Evolutionary conservation across 306 rosid species (phyloP).

Genomic region (Vachellia pachyceras): DNA sequence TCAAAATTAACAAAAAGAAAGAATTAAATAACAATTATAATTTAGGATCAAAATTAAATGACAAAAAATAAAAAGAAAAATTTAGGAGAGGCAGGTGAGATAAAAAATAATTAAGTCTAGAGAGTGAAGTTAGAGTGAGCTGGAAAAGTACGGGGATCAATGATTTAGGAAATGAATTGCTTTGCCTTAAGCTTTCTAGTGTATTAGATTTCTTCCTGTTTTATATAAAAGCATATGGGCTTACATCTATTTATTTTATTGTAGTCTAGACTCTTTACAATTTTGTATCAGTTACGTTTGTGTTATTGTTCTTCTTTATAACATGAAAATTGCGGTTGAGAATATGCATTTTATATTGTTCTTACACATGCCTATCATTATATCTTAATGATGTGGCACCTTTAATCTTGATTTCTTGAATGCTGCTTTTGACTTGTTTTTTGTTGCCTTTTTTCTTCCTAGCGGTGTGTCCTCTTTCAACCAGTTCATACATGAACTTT

Average conservation of each 20-base stretch:
- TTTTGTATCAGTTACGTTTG: neutral
- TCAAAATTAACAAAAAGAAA: neutral
- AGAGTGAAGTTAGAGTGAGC: conserved; percentile 19
- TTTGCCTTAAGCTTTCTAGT: neutral
- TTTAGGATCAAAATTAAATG: neutral
- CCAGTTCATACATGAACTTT: conserved; percentile 80
- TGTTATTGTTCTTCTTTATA: neutral
- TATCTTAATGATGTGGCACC: conserved; percentile 2
- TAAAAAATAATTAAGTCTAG: neutral
- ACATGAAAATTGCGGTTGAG: neutral
- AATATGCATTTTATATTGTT: conserved; percentile 13
- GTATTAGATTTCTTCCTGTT: neutral
- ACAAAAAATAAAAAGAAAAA: neutral
- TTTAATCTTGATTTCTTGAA: neutral
- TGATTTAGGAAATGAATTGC: neutral
- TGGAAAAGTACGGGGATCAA: neutral
- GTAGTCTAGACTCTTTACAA: neutral
- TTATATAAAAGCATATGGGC: neutral
- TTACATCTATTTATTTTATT: neutral
- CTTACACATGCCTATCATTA: neutral
- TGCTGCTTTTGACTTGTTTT: conserved; percentile 35
- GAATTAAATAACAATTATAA: conserved; percentile 12
- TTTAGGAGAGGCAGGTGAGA: neutral
- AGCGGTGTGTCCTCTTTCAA: conserved; percentile 98
- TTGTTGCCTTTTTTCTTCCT: conserved; percentile 32